phyloP scores from a whole-genome alignment of 352 stramenopile genomes.

The Pythium aphanidermatum region DNA sequence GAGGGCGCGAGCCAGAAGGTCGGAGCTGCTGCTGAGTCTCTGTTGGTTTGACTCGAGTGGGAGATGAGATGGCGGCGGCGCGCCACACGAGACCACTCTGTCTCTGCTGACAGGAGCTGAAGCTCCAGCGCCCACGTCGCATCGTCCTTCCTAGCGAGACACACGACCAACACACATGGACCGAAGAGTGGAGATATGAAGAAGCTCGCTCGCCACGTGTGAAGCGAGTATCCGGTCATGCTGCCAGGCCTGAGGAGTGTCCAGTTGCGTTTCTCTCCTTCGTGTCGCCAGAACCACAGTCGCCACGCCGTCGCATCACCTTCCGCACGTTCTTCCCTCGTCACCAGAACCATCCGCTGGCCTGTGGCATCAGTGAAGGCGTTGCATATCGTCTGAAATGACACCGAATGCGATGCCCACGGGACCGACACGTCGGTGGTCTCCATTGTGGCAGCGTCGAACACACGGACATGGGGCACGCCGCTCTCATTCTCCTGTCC shows the following conservation, averaged over 20 bases:
- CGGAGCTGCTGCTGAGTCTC: too few relatives aligned
- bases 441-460: conserved; percentile 15
- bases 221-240: neutral
- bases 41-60: too few relatives aligned
- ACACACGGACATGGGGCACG: too few relatives aligned
- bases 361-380: conserved; percentile 6
- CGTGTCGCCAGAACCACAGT: conserved; percentile 10
- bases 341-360: conserved; percentile 1
- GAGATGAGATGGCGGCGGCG: neutral
- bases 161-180: conserved; percentile 17
- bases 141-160: neutral
- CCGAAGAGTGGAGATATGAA: conserved; percentile 18
- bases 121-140: neutral
- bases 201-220: conserved; percentile 10
- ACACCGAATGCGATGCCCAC: too few relatives aligned
- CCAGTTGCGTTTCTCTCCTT: neutral
- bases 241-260: too few relatives aligned
- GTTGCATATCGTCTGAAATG: neutral
- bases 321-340: neutral
- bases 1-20: too few relatives aligned
- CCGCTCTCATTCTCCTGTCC: too few relatives aligned
- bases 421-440: too few relatives aligned
- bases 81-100: conserved; percentile 5
- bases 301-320: neutral
- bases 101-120: conserved; percentile 9